A percentile compares a stretch with the other conserved stretches of the same genome.
Evolutionary conservation across 345 rosid species (phyloP).

Genomic region (Pistacia vera): DNA sequence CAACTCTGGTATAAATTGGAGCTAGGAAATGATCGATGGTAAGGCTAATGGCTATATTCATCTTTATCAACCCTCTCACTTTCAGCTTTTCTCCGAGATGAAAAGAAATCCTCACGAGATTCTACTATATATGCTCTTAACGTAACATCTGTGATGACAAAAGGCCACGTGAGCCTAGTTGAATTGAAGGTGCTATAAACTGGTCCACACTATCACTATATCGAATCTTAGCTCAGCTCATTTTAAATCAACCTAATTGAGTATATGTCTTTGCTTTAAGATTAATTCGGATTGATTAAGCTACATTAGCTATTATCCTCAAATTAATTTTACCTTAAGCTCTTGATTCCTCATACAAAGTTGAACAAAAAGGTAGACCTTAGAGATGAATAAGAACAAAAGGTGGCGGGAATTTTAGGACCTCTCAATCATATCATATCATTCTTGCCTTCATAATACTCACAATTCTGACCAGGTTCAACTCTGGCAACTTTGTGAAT

Average conservation of each 20-base stretch:
- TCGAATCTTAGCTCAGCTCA: no score
- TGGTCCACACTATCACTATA: neutral
- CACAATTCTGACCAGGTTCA: constrained; percentile 24
- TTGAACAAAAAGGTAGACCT: neutral
- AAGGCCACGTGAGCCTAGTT: neutral
- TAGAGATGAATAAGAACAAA: neutral
- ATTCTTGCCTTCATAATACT: constrained; percentile 1
- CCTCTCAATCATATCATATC: neutral
- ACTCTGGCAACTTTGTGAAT: neutral
- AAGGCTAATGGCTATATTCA: neutral
- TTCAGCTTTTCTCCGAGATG: neutral
- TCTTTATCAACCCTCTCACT: constrained; percentile 6
- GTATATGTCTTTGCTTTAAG: neutral
- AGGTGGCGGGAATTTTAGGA: neutral
- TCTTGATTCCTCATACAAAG: neutral
- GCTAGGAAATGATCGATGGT: neutral
- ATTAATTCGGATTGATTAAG: neutral
- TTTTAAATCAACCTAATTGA: neutral
- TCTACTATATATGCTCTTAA: neutral
- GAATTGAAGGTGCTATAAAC: neutral
- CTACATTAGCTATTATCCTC: neutral
- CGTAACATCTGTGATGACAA: neutral
- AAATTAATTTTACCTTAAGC: neutral
- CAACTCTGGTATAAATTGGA: constrained; percentile 9
- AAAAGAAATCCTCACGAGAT: neutral